Percentiles rank a stretch among this genome's conserved stretches.
These are phyloP conservation scores for Beta macrorhiza DNA, from an alignment of 179 eudicot genomes.

Conservation along the genomic window DNA sequence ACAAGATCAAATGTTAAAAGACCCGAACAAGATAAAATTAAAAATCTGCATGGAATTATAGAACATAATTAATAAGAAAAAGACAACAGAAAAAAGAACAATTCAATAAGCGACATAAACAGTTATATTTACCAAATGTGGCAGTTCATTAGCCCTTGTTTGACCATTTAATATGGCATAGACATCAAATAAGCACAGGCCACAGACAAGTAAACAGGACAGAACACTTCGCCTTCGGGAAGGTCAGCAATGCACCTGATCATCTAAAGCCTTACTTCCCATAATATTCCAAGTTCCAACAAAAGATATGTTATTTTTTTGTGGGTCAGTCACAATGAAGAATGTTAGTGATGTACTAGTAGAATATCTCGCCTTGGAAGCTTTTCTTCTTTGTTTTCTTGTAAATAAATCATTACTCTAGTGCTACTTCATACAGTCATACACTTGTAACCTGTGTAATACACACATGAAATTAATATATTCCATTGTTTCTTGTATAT, in stretches of 20 bases:
- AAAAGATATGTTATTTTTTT: neutral
- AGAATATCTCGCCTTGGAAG: too few relatives aligned
- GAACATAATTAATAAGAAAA: neutral
- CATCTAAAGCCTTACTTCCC: conserved; percentile 15
- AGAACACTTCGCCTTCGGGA: conserved; percentile 21
- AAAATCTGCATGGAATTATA: neutral
- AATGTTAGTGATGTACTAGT: too few relatives aligned
- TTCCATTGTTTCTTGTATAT: too few relatives aligned
- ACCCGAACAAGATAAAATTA: neutral
- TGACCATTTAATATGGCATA: conserved; percentile 5
- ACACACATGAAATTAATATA: too few relatives aligned
- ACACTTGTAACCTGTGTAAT: too few relatives aligned
- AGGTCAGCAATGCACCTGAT: conserved; percentile 24
- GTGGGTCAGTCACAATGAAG: too few relatives aligned
- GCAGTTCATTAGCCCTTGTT: neutral
- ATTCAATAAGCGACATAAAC: conserved; percentile 11
- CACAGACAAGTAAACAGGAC: conserved; percentile 27
- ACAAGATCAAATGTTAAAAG: neutral
- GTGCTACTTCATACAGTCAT: too few relatives aligned
- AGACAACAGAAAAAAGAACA: conserved; percentile 11
- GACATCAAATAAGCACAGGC: neutral
- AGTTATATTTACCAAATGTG: neutral
- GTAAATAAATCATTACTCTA: too few relatives aligned
- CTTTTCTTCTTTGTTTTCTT: too few relatives aligned
- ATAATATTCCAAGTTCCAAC: conserved; percentile 15